phyloP scores from a whole-genome alignment of 208 protist species.

The Novymonas esmeraldas region DNA sequence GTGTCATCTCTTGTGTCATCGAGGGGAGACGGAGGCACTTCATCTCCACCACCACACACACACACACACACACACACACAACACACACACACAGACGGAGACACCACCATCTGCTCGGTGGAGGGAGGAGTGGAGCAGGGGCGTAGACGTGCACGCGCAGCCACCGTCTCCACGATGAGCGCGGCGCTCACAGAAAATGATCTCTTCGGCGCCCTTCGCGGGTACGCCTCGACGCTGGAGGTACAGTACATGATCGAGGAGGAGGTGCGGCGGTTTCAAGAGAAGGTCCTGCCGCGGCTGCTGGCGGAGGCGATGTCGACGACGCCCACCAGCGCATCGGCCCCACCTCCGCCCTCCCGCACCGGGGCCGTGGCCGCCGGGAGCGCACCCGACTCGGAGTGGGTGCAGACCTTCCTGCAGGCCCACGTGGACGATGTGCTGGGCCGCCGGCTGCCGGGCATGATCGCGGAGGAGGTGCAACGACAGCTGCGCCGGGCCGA shows the following conservation, averaged over 20 bases:
- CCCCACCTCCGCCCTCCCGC: background rate
- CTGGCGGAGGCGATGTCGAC: constrained; percentile 2
- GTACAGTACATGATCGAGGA: constrained; percentile 72
- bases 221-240: constrained; percentile 56
- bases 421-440: constrained; percentile 34
- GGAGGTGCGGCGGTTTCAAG: constrained; percentile 34
- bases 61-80: no score
- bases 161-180: no score
- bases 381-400: constrained; percentile 14
- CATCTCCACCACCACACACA: no score
- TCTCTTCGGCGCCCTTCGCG: constrained; percentile 40
- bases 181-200: constrained; percentile 27
- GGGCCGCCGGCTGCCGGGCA: constrained; percentile 7
- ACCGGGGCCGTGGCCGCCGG: background rate
- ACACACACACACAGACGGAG: no score
- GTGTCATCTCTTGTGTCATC: background rate
- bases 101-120: no score
- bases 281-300: constrained; percentile 28
- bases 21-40: background rate
- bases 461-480: constrained; percentile 38
- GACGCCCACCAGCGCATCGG: background rate
- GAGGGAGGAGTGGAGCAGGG: no score
- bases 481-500: constrained; percentile 22
- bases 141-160: no score
- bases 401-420: constrained; percentile 37